Evolutionary conservation across 2,329 filamentous ascomycete genomes (phyloP).

Genomic region (Pseudocercospora crystallina): DNA sequence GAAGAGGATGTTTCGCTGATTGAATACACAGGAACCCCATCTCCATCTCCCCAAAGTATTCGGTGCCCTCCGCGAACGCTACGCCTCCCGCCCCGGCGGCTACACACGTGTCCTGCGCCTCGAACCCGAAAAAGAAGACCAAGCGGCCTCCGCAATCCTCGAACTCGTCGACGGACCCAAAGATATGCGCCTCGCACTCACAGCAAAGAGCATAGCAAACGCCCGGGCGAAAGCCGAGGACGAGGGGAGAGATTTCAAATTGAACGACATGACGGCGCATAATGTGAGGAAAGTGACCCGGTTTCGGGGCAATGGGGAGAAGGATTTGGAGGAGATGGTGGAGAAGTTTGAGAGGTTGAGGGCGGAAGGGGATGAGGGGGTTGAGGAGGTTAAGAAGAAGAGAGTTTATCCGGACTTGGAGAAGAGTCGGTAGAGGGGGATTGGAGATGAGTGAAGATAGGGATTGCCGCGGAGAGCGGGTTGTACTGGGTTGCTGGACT

Average conservation of each 20-base stretch:
- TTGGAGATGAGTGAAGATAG: not conserved
- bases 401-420: constrained; percentile 33
- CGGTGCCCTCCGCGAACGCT: constrained; percentile 75
- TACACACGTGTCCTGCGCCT: constrained; percentile 94
- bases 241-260: constrained; percentile 51
- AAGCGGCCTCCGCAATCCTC: constrained; percentile 85
- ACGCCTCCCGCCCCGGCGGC: constrained; percentile 75
- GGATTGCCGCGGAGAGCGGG: constrained; percentile 1
- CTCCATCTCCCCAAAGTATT: constrained; percentile 76
- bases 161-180: constrained; percentile 92
- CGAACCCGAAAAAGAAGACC: constrained; percentile 83
- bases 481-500: constrained; percentile 1
- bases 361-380: constrained; percentile 34
- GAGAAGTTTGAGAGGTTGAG: constrained; percentile 41
- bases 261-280: constrained; percentile 70
- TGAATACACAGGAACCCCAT: constrained; percentile 12
- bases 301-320: constrained; percentile 67
- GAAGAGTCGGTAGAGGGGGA: constrained; percentile 1
- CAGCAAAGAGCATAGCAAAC: constrained; percentile 76
- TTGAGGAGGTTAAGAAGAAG: constrained; percentile 36
- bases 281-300: constrained; percentile 83
- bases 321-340: constrained; percentile 64
- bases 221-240: constrained; percentile 16
- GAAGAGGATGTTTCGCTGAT: not conserved
- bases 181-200: constrained; percentile 93